phyloP scores from a whole-genome alignment of 768 basidiomycete genomes.

The Boletus eberwhitei region DNA sequence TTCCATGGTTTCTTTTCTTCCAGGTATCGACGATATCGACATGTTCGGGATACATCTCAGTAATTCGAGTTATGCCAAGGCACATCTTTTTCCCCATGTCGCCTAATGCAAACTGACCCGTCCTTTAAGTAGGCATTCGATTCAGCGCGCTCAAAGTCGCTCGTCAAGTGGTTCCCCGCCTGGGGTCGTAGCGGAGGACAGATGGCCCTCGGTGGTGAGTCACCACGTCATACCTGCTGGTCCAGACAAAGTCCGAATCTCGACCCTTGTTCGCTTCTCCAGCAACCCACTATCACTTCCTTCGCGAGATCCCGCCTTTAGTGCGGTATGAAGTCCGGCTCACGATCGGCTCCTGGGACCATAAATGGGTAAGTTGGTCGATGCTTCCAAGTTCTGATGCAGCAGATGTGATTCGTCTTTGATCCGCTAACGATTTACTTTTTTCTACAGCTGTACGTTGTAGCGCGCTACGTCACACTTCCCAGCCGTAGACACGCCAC shows the following conservation, averaged over 20 bases:
- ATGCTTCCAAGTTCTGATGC: neutral
- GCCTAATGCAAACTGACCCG: neutral
- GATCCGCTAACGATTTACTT: neutral
- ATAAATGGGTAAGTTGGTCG: conserved; percentile 64
- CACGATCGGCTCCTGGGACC: conserved; percentile 61
- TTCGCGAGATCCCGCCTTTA: conserved; percentile 68
- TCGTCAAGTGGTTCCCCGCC: conserved; percentile 50
- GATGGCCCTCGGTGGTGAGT: conserved; percentile 49
- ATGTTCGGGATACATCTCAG: conserved; percentile 66
- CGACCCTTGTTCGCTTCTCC: neutral
- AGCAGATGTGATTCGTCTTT: neutral
- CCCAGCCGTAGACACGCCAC: conserved; percentile 27
- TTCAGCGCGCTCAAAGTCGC: conserved; percentile 45
- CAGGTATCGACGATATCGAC: conserved; percentile 70
- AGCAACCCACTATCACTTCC: conserved; percentile 68
- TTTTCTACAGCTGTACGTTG: conserved; percentile 50
- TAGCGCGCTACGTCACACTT: conserved; percentile 62
- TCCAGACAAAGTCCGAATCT: neutral
- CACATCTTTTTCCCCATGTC: conserved; percentile 18
- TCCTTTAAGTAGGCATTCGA: conserved; percentile 39
- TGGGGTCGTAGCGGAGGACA: conserved; percentile 59
- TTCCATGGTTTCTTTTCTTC: neutral
- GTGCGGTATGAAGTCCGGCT: conserved; percentile 58
- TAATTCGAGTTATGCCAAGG: conserved; percentile 81
- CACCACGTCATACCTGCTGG: too few species aligned